Base-by-base conservation (phyloP, 345 rosid species). In the Excoecaria agallocha region DNA sequence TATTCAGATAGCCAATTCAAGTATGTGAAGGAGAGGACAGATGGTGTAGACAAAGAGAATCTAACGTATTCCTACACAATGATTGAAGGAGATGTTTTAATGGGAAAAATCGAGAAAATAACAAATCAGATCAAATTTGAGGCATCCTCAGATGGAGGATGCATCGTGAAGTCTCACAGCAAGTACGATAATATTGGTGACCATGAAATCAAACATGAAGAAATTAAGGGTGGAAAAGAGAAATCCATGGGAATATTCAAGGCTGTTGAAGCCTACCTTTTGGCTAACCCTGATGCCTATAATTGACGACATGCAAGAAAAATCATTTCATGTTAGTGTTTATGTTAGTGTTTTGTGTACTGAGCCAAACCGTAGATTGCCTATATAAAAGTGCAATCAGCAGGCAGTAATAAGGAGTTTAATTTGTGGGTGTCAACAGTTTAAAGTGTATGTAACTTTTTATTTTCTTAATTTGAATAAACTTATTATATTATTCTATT, bases 1-100 rank as follows among this genome's bases (percentile, higher is more conserved):
- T 39, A 5, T 38, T 22, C 79, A 86, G 86, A 72, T 1, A 81
- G 74, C 49, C 72, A 78, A 11, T 16, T 81, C 56, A 79, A 70
- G 63, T 54, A 78, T 20, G 66, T 80, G 74, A 86, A 76, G 82
- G 81, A 84, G 19, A 72, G 81, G 74, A 71, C 80, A 41, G 89
- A 86, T 22, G 77, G 49, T n/a, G 41, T 86, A 38, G 89, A 86
- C 52, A 81, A 83, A 79, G 87, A 82, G 64, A 83, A 77, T 15
- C 69, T 66, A 52, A 69, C 41, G 7, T 82, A 75, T 72, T 65
- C 73, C 52, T 81, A 77, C 72, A 82, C 73, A 12, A 72, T 84
- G 74, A 75, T 86, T 13, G 89, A 82, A 57, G 69, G 84, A 6
- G 80, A 82, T 54, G 71, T 62, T 0, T 22, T 63, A 46, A 54